Base-by-base conservation (phyloP, 1,139 yeast species). In the Kurtzmaniella quercitrusa region DNA sequence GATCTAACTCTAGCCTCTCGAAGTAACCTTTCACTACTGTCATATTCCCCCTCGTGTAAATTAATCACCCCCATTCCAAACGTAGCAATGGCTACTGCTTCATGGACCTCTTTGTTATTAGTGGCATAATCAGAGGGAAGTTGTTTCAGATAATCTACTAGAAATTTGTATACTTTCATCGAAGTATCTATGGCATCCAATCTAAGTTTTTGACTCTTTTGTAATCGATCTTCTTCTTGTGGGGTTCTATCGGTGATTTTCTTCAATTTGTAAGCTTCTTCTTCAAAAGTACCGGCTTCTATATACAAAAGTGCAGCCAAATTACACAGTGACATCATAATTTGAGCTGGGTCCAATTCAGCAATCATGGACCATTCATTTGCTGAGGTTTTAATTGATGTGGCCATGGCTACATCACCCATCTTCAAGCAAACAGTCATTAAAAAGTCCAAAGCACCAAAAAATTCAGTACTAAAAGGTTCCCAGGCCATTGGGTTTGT, bases 51-150 rank as follows among this genome's bases (percentile, higher is more conserved):
- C 34, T 69, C 56, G 56, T 87, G 90, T 16, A 86, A 63, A 41
- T 80, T 75, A 14, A 88, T 75, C 4, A 90, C 95, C 0, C 96
- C 98, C 37, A 88, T 68, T 0, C 96, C 95, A 57, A 88, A 91
- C 0, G 89, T 81, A 0, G 96, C 81, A 56, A 89, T 68, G 0
- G 95, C 95, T 27, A 85, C 79, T 2, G 86, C 81, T 50, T 87
- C 89, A 42, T 54, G 53, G 17, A 69, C 59, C 37, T 58, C 54
- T 40, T 50, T 44, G 40, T 57, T 53, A 38, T 50, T 48, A 27
- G 51, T 54, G 42, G 54, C 53, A 33, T 51, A 48, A 17, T 59
- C 66, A 39, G 47, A 56, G 2, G 83, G 80, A 7, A 80, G 58
- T 33, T 70, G 65, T 49, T 77, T 79, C 3, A 85, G 74, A 38